These are phyloP conservation scores for Zalerion maritima DNA, from an alignment of 495 filamentous ascomycete species.

Conservation along the genomic window DNA sequence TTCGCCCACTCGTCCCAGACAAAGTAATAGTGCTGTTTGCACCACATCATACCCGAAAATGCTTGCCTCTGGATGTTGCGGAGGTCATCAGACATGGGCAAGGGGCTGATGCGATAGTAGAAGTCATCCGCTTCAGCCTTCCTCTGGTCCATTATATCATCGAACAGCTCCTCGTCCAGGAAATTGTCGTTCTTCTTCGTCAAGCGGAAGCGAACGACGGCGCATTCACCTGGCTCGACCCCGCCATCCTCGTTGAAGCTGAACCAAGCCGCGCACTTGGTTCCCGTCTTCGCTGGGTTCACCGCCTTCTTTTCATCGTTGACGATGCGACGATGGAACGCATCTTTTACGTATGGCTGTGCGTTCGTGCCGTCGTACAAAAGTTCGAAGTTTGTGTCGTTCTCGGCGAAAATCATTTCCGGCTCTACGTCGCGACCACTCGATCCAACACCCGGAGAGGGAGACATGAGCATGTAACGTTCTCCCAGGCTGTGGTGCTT, in stretches of 20 bases:
- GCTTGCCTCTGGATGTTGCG: constrained; percentile 92
- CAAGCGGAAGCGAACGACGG: constrained; percentile 84
- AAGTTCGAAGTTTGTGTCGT: constrained; percentile 72
- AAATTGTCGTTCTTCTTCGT: constrained; percentile 58
- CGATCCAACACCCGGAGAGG: constrained; percentile 68
- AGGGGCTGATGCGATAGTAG: constrained; percentile 79
- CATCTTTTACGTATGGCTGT: constrained; percentile 83
- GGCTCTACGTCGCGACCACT: constrained; percentile 74
- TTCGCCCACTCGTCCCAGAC: constrained; percentile 97
- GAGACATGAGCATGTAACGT: constrained; percentile 71
- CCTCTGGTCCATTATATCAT: constrained; percentile 78
- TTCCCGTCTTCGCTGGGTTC: constrained; percentile 68
- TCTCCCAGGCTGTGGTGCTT: constrained; percentile 67
- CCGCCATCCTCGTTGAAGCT: constrained; percentile 79
- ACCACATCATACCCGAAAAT: constrained; percentile 94
- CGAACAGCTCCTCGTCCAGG: constrained; percentile 83
- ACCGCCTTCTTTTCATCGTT: constrained; percentile 63
- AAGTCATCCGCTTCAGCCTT: constrained; percentile 87
- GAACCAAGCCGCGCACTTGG: constrained; percentile 86
- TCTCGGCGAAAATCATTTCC: constrained; percentile 79
- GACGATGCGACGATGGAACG: constrained; percentile 80
- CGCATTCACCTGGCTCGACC: constrained; percentile 78
- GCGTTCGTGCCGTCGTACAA: constrained; percentile 67
- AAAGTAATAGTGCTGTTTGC: constrained; percentile 91
- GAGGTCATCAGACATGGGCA: constrained; percentile 89